phyloP scores from a whole-genome alignment of 2,329 filamentous ascomycete species.

The Epichloe aotearoae region DNA sequence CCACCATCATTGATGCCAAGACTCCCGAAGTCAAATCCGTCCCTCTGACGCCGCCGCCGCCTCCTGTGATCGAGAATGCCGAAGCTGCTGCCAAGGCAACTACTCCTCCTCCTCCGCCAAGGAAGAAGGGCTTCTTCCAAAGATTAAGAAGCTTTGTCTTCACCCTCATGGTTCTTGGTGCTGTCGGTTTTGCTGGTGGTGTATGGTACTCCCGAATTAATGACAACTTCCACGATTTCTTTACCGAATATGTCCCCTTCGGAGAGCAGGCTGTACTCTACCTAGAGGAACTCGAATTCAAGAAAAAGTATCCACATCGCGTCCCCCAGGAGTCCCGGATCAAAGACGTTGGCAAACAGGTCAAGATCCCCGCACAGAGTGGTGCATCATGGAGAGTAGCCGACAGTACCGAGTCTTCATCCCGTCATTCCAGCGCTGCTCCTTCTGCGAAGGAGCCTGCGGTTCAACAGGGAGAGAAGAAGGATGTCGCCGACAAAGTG shows the following conservation, averaged over 20 bases:
- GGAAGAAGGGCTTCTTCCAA: conserved; percentile 54
- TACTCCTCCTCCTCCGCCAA: conserved; percentile 22
- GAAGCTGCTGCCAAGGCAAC: conserved; percentile 9
- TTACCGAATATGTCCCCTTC: conserved; percentile 91
- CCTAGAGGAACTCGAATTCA: conserved; percentile 89
- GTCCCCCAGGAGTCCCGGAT: conserved; percentile 29
- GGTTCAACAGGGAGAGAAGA: conserved; percentile 15
- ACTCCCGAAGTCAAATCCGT: conserved; percentile 15
- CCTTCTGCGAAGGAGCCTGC: conserved; percentile 18
- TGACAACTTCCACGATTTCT: conserved; percentile 98
- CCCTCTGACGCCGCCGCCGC: conserved; percentile 18
- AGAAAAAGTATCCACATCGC: conserved; percentile 59
- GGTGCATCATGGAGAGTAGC: conserved; percentile 72
- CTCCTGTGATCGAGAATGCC: background rate
- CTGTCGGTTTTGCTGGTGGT: conserved; percentile 71
- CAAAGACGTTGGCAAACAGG: conserved; percentile 49
- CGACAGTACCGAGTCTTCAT: conserved; percentile 41
- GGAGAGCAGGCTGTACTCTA: conserved; percentile 92
- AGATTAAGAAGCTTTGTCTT: conserved; percentile 67
- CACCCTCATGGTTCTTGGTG: conserved; percentile 62
- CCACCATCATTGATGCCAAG: conserved; percentile 16
- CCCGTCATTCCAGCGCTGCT: conserved; percentile 49
- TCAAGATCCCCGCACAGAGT: conserved; percentile 75
- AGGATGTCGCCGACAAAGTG: conserved; percentile 17
- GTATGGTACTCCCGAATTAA: conserved; percentile 87